Evolutionary conservation across 75 land plant genomes (phyloP), one percentile per base, ranked within the genome.

Genomic region (Isoetes taiwanensis): DNA sequence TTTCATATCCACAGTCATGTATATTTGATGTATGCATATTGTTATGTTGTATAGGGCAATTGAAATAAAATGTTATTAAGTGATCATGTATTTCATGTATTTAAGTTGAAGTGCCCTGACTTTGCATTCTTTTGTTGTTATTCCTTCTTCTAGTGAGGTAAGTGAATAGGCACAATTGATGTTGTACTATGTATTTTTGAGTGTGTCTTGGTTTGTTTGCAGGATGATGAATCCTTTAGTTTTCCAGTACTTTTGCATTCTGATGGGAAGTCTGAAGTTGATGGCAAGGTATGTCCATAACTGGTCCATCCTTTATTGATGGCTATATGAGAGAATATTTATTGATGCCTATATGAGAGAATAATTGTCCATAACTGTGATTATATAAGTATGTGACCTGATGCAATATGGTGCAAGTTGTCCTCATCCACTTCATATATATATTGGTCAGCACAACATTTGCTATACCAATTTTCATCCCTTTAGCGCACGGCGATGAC

Each of bases 191-290:
- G 8, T 16, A 31, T 1, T 57, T 24, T 28, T n/a, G 0, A n/a
- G 64, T 30, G 16, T 21, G 30, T 53, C 30, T 59, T 63, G 39
- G 14, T 21, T 58, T 25, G 17, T 30, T 31, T 54, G 32, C 86
- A 93, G 95, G 73, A 77, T 48, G 86, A 89, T 58, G 99, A 93
- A 59, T 79, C 99, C 17, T 84, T 62, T 50, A 71, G 87, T 20
- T 56, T 93, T 48, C 99, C 98, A 43, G 99, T 93, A 34, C 73
- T 91, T 6, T 67, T 93, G 38, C 76, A 78, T 27, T 93, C 84
- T 73, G 86, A 88, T 59, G 99, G 99, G 60, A 74, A 76, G 40
- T 95, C 99, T 10, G 99, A 93, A 65, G 86, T 93, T 17, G 84
- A 93, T 74, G 76, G 76, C 3, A 63, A 79, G 89, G 99, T 93